Evolutionary conservation across 2,329 filamentous ascomycete species (phyloP), one percentile per base, ranked within the genome.

Genomic region (Sporothrix globosa): DNA sequence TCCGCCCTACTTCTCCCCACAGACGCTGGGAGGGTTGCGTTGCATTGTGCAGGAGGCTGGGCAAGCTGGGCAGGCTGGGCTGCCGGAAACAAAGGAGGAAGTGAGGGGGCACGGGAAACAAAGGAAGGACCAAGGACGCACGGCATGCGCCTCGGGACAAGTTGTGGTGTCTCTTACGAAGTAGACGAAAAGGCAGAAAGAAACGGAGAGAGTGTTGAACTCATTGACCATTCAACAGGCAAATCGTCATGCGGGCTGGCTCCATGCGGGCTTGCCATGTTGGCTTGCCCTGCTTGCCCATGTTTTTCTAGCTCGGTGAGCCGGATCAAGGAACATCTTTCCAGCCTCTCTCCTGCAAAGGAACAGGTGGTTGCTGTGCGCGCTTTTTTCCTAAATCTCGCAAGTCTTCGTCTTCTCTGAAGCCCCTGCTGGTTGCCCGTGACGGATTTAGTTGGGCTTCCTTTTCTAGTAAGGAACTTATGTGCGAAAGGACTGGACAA

Each of bases 401-500:
- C 52, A 54, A 54, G 4, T 27, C 10, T n/a, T n/a, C n/a, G n/a
- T n/a, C n/a, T n/a, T n/a, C n/a, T n/a, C n/a, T n/a, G n/a, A n/a
- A n/a, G n/a, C n/a, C n/a, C n/a, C n/a, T n/a, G n/a, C 10, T 60
- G 56, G 19, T 60, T 60, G 30, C 30, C n/a, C 34, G 24, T 3
- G 27, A 41, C 34, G 13, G 2, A 27, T 41, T 46, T 30, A n/a
- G 11, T 27, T 61, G 58, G 39, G 66, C 66, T 68, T 68, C 66
- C 66, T 68, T 30, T 68, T 68, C 66, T 13, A 68, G 66, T 56
- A 56, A 46, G 60, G 17, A 11, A 46, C 6, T 11, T 61, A 30
- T 50, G 14, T 50, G 6, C 13, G 10, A 14, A 4, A 17, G 11
- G 44, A 48, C 11, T 19, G 17, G 3, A 19, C 3, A 48, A 2